These are phyloP conservation scores for Fusarium protoensiforme DNA, from an alignment of 2,329 filamentous ascomycete genomes.

Conservation along the genomic window DNA sequence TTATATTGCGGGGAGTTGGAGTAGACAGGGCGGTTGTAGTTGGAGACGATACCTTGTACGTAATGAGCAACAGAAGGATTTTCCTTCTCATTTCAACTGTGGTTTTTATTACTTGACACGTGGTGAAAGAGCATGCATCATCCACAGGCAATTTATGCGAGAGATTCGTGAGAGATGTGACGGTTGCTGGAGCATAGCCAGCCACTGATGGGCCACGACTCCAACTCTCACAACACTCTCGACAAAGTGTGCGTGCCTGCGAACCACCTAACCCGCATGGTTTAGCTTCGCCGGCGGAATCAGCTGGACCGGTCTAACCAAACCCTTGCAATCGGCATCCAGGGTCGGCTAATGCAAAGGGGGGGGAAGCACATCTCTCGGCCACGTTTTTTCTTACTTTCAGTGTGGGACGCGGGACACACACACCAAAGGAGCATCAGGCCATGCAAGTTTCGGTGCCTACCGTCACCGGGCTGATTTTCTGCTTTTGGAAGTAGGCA, in stretches of 20 bases:
- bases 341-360: background rate
- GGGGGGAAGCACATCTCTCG: background rate
- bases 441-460: background rate
- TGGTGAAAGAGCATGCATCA: background rate
- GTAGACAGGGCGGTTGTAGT: background rate
- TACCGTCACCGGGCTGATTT: background rate
- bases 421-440: background rate
- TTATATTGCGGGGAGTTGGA: background rate
- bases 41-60: background rate
- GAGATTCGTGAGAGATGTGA: background rate
- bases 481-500: constrained; percentile 1
- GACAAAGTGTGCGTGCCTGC: background rate
- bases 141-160: background rate
- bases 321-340: constrained; percentile 1
- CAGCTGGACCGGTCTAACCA: background rate
- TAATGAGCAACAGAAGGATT: background rate
- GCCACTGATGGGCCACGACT: background rate
- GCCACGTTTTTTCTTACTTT: background rate
- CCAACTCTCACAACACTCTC: background rate
- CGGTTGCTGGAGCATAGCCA: background rate
- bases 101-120: background rate
- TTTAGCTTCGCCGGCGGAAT: background rate
- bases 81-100: background rate
- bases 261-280: background rate
- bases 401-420: too few species aligned